Evolutionary conservation across 768 basidiomycete genomes (phyloP).

Genomic region (Gloeophyllum trabeum): DNA sequence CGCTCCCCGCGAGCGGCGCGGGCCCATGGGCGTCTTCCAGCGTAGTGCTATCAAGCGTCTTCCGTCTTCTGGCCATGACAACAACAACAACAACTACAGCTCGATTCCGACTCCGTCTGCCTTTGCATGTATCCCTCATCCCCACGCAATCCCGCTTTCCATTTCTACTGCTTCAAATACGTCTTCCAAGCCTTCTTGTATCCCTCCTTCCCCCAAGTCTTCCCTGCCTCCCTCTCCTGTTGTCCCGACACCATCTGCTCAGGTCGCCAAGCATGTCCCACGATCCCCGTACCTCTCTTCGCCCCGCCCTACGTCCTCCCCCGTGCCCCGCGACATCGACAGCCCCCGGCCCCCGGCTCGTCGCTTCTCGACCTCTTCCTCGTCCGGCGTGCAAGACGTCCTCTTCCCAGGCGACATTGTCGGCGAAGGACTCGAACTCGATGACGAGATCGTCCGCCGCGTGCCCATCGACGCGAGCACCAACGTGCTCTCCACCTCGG

Average conservation of each 20-base stretch:
- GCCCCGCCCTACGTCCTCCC: not conserved
- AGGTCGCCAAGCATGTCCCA: slow-evolving; percentile 1
- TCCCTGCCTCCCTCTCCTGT: not conserved
- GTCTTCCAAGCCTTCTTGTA: not conserved
- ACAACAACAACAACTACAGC: no score
- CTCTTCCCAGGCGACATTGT: slow-evolving; percentile 65
- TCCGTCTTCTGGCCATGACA: no score
- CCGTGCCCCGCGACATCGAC: not conserved
- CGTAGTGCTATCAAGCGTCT: no score
- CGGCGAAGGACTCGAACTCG: slow-evolving; percentile 53
- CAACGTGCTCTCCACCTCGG: slow-evolving; percentile 18
- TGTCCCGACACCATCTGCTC: slow-evolving; percentile 1
- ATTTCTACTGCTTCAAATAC: not conserved
- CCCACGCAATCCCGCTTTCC: not conserved
- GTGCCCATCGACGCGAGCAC: slow-evolving; percentile 30
- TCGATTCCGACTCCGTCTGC: no score
- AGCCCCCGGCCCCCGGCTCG: not conserved
- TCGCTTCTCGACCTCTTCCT: slow-evolving; percentile 16
- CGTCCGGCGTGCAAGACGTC: slow-evolving; percentile 44
- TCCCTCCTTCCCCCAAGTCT: not conserved
- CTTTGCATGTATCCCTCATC: not conserved
- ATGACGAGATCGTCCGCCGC: slow-evolving; percentile 53
- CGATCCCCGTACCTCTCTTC: not conserved
- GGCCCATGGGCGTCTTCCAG: no score
- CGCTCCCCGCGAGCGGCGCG: no score